These are phyloP conservation scores for Ophiostoma triangulosporum DNA, from an alignment of 2,329 filamentous ascomycete genomes.

Conservation along the genomic window DNA sequence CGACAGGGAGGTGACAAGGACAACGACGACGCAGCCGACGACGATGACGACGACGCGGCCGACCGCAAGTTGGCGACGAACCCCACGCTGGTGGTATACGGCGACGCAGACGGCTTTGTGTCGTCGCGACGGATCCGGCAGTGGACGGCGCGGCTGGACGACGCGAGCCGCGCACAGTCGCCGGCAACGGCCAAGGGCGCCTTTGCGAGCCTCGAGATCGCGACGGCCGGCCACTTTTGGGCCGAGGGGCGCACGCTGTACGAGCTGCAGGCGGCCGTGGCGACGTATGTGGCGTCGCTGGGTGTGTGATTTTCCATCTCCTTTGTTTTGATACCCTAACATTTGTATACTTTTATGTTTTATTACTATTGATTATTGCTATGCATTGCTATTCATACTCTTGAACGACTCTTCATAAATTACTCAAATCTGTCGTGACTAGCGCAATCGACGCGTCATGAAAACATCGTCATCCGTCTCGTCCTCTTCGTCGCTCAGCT, in stretches of 20 bases:
- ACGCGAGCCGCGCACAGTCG: constrained; percentile 15
- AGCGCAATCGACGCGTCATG: neutral
- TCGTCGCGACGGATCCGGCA: constrained; percentile 46
- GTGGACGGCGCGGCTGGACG: constrained; percentile 44
- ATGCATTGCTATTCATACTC: neutral
- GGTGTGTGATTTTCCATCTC: neutral
- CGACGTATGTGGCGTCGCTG: constrained; percentile 17
- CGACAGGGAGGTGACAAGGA: too few species aligned
- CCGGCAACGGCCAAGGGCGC: neutral
- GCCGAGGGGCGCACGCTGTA: constrained; percentile 28
- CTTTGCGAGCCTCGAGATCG: constrained; percentile 30
- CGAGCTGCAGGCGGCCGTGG: constrained; percentile 21
- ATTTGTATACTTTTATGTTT: neutral
- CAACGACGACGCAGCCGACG: neutral
- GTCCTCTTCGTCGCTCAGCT: neutral
- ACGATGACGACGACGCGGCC: constrained; percentile 16
- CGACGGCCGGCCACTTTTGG: constrained; percentile 41
- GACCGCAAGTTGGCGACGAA: constrained; percentile 44
- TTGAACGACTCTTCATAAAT: too few species aligned
- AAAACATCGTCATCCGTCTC: constrained; percentile 4
- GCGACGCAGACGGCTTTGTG: constrained; percentile 62
- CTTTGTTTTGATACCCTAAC: constrained; percentile 7
- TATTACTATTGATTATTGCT: neutral
- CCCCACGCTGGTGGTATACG: constrained; percentile 58
- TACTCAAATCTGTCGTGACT: too few species aligned